These are phyloP conservation scores for Carex sylvatica DNA, from an alignment of 202 grass and related monocot species.

Conservation along the genomic window DNA sequence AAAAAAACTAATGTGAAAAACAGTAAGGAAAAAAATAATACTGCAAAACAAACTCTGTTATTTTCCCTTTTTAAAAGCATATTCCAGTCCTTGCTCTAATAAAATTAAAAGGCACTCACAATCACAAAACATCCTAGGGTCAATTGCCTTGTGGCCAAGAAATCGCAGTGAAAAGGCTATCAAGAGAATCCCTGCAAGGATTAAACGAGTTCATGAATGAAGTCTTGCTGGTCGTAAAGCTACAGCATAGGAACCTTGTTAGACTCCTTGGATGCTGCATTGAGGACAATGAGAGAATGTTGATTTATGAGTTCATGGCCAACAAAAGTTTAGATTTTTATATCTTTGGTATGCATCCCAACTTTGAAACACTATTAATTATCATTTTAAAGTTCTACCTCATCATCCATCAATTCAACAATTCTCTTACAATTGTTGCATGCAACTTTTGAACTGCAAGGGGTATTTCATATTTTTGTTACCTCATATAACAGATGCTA, in stretches of 20 bases:
- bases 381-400: not conserved
- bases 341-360: constrained; percentile 46
- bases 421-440: not conserved
- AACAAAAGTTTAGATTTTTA: constrained; percentile 78
- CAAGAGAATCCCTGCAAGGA: constrained; percentile 51
- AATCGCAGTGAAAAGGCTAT: constrained; percentile 58
- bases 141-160: constrained; percentile 33
- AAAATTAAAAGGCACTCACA: not conserved
- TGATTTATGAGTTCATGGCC: constrained; percentile 58
- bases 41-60: not conserved
- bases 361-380: not conserved
- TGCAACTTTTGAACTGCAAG: not conserved
- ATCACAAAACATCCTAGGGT: constrained; percentile 20
- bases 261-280: constrained; percentile 60
- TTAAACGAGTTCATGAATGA: constrained; percentile 68
- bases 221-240: constrained; percentile 52
- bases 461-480: not conserved
- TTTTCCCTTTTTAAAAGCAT: not conserved
- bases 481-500: constrained; percentile 26
- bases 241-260: constrained; percentile 78
- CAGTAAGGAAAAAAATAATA: not conserved
- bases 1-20: not conserved
- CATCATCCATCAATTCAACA: not conserved
- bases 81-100: not conserved
- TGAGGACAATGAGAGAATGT: constrained; percentile 49